A percentile compares a stretch with the other conserved stretches of the same genome.
Conservation (phyloP, 1,284 basidiomycete genomes). For the Pterula multifida region DNA sequence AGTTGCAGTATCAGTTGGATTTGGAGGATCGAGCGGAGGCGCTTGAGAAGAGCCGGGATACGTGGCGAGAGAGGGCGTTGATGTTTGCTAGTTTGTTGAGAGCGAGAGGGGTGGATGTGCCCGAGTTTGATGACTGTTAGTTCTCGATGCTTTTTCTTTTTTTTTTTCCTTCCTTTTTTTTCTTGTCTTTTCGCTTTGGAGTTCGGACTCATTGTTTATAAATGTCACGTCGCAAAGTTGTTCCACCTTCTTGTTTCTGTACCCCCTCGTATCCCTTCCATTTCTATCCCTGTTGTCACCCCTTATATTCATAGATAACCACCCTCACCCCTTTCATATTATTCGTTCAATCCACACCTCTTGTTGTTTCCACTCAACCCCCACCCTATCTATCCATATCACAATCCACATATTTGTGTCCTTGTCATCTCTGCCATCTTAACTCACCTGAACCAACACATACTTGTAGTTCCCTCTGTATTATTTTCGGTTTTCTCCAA, state of each 20-base stretch:
- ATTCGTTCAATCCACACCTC: background rate
- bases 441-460: background rate
- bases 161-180: background rate
- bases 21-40: background rate
- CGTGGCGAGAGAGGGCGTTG: background rate
- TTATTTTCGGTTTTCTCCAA: too few species aligned
- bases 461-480: background rate
- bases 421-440: background rate
- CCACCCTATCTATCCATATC: background rate
- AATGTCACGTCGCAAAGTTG: background rate
- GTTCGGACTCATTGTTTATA: background rate
- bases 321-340: background rate
- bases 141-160: background rate
- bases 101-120: background rate
- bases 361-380: background rate
- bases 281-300: background rate
- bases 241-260: background rate
- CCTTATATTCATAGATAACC: background rate
- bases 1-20: constrained; percentile 1
- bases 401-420: background rate
- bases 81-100: background rate
- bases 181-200: background rate
- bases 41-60: background rate
- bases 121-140: background rate
- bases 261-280: background rate